Evolutionary conservation across 108 stramenopile genomes (phyloP).

Genomic region (Seminavis robusta): DNA sequence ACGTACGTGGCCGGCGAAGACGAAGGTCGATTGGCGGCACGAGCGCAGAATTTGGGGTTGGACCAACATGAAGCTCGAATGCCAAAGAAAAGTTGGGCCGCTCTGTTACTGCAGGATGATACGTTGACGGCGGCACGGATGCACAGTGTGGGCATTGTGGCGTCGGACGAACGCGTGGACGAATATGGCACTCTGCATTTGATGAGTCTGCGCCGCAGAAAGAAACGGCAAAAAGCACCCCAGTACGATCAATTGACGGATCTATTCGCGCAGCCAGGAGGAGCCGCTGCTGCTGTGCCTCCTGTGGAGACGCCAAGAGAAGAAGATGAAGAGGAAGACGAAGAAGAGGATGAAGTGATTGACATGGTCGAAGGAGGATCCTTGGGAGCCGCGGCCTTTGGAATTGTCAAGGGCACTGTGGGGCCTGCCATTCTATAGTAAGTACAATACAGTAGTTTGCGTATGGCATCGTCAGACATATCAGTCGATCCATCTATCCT

Average conservation of each 20-base stretch:
- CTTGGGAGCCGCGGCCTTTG: constrained; percentile 32
- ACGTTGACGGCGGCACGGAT: constrained; percentile 5
- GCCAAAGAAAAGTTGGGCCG: too few species aligned
- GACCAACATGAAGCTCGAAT: too few species aligned
- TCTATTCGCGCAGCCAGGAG: constrained; percentile 9
- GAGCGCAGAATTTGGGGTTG: too few species aligned
- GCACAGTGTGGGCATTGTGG: constrained; percentile 12
- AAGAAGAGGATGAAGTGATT: constrained; percentile 4
- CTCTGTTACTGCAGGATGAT: too few species aligned
- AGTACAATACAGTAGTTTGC: too few species aligned
- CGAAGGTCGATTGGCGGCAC: too few species aligned
- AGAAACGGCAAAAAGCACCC: not conserved
- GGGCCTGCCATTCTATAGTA: too few species aligned
- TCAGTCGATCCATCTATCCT: too few species aligned
- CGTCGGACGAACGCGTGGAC: constrained; percentile 7
- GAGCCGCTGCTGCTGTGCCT: constrained; percentile 16
- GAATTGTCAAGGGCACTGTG: constrained; percentile 51
- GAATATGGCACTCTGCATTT: constrained; percentile 10
- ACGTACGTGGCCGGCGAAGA: too few species aligned
- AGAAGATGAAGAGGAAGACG: constrained; percentile 19
- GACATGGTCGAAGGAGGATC: constrained; percentile 26
- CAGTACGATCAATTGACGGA: constrained; percentile 5
- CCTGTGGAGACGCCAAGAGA: constrained; percentile 13
- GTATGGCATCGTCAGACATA: too few species aligned
- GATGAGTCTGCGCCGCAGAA: not conserved